Percentiles rank a stretch among this genome's conserved stretches.
Evolutionary conservation across 768 basidiomycete species (phyloP).

Genomic region (Hydnum rufescens): DNA sequence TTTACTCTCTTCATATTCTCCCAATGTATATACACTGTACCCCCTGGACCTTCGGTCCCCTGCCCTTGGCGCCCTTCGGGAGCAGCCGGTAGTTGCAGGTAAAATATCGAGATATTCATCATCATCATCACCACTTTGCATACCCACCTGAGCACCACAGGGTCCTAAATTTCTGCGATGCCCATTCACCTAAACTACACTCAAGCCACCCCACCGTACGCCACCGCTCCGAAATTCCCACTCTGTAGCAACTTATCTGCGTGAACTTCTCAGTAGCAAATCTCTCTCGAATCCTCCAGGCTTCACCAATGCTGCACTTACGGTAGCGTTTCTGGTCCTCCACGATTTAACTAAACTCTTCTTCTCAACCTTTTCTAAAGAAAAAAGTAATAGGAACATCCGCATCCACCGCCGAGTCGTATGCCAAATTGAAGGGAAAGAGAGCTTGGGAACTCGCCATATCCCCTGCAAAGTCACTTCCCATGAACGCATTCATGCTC

Average conservation of each 20-base stretch:
- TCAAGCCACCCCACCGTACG: background rate
- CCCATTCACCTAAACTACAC: background rate
- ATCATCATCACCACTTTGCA: too few species aligned
- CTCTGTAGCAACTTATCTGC: background rate
- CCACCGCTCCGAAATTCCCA: background rate
- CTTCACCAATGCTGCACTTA: background rate
- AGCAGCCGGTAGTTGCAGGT: too few species aligned
- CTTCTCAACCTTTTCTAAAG: background rate
- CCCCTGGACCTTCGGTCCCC: too few species aligned
- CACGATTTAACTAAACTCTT: background rate
- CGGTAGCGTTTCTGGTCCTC: background rate
- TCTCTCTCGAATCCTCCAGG: background rate
- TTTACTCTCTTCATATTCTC: too few species aligned
- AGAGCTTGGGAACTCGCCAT: conserved; percentile 77
- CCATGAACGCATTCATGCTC: conserved; percentile 96
- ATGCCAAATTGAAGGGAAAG: conserved; percentile 36
- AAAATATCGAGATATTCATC: too few species aligned
- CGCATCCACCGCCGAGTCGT: background rate
- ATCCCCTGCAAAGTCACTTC: conserved; percentile 71
- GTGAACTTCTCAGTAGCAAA: background rate
- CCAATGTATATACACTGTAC: too few species aligned
- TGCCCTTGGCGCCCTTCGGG: too few species aligned
- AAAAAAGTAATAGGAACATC: background rate
- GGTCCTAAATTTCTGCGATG: too few species aligned
- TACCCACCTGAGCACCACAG: too few species aligned